Evolutionary conservation across 768 basidiomycete species (phyloP).

Genomic region (Lanmaoa rubissima): DNA sequence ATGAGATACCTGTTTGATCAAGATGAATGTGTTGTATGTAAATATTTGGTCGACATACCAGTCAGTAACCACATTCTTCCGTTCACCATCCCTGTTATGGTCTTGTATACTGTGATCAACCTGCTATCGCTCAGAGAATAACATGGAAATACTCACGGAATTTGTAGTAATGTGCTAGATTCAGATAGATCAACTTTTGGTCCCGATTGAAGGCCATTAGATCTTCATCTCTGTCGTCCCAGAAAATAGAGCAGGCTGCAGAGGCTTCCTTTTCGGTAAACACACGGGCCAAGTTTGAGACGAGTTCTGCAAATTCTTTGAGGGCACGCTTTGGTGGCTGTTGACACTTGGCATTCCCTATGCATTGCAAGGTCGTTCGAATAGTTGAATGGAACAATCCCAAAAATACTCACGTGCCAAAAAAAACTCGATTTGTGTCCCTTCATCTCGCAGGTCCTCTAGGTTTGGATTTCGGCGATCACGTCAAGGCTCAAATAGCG

Average conservation of each 20-base stretch:
- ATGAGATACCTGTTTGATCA: conserved; percentile 23
- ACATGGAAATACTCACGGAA: conserved; percentile 1
- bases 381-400: neutral
- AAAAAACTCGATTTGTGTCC: conserved; percentile 6
- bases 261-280: neutral
- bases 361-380: neutral
- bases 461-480: neutral
- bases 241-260: conserved; percentile 11
- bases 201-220: conserved; percentile 20
- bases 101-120: neutral
- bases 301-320: conserved; percentile 1
- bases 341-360: conserved; percentile 1
- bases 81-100: neutral
- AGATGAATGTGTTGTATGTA: neutral
- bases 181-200: conserved; percentile 12
- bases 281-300: conserved; percentile 1
- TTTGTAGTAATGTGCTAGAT: conserved; percentile 12
- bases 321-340: neutral
- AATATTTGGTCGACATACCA: conserved; percentile 7
- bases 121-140: no score
- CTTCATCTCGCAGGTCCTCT: neutral
- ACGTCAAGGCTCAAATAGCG: neutral
- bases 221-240: conserved; percentile 17
- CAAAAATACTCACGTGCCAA: conserved; percentile 10
- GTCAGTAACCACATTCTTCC: conserved; percentile 2